Evolutionary conservation across 2,329 filamentous ascomycete genomes (phyloP), one percentile per base, ranked within the genome.

Genomic region (Exophiala lecanii-corni): DNA sequence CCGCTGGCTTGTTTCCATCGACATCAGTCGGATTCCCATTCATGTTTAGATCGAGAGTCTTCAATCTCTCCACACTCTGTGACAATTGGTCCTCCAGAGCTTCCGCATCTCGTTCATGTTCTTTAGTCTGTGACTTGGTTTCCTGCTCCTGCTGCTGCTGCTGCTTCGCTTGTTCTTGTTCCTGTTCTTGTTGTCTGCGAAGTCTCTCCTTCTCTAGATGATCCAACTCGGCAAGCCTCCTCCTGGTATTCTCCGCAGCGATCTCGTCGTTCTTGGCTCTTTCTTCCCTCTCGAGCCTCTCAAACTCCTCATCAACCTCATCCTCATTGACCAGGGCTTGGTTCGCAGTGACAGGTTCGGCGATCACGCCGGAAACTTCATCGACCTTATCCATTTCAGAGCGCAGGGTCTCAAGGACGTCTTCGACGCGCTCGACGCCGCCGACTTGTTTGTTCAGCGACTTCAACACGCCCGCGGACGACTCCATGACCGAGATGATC

Each of bases 231-330:
- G 55, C 52, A 36, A 56, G 41, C 33, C 39, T 47, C 41, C 53
- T 56, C 36, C 57, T 63, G 31, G 68, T 64, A 25, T 68, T 65
- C 39, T 65, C 61, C 42, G 75, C 75, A 30, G 73, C 69, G 47
- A 74, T 64, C 52, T 71, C 64, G 50, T 72, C 68, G 45, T 74
- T 65, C 47, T 57, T 61, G 44, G 78, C 73, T 58, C 76, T 75
- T 57, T 70, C 69, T 52, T 78, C 72, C 23, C 61, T 69, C 65
- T 89, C 81, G 68, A 98, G 69, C 3, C 74, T 81, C 54, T 85
- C 84, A 35, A 97, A 74, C 68, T 96, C 91, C 68, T 96, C 91
- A 47, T 91, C 85, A 55, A 96, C 89, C 42, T 97, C 79, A 62
- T 94, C 89, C 15, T 60, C 74, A 59, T 95, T 89, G 61, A 95